Percentiles rank a stretch among this genome's conserved stretches.
phyloP scores from a whole-genome alignment of 768 basidiomycete genomes.

The Xerocomellus dryophilus region DNA sequence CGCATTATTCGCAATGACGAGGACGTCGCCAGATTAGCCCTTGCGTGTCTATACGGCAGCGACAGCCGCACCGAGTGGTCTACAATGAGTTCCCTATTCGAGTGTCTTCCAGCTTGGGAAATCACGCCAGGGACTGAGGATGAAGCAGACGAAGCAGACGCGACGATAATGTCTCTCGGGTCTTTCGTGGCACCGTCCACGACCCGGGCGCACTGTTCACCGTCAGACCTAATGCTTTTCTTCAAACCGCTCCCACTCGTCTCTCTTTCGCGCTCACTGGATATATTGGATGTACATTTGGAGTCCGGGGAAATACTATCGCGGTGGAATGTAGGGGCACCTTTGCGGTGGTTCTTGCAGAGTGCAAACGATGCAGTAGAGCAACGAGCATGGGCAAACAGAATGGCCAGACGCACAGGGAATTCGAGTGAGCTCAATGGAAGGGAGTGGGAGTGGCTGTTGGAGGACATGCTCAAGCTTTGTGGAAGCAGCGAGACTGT shows the following conservation, averaged over 20 bases:
- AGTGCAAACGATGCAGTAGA: conserved; percentile 61
- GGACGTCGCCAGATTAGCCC: conserved; percentile 80
- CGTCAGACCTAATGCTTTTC: conserved; percentile 75
- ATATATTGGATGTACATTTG: conserved; percentile 90
- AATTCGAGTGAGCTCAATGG: conserved; percentile 52
- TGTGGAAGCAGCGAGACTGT: conserved; percentile 59
- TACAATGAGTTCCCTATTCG: conserved; percentile 89
- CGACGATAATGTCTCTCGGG: conserved; percentile 77
- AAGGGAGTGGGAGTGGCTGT: conserved; percentile 78
- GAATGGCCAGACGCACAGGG: conserved; percentile 74
- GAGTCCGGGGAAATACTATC: conserved; percentile 91
- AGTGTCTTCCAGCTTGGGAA: conserved; percentile 93
- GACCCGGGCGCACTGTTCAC: conserved; percentile 48
- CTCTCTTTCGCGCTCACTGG: conserved; percentile 78
- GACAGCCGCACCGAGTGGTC: conserved; percentile 69
- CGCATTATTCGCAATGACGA: conserved; percentile 79
- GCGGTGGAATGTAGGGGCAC: conserved; percentile 81
- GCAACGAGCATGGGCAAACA: conserved; percentile 82
- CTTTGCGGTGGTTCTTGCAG: conserved; percentile 88
- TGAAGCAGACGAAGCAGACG: conserved; percentile 74
- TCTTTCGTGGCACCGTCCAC: conserved; percentile 76
- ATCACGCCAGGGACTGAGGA: conserved; percentile 51
- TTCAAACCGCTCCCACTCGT: conserved; percentile 74
- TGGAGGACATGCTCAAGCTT: conserved; percentile 89
- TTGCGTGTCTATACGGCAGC: conserved; percentile 86